Evolutionary conservation across 2,329 filamentous ascomycete species (phyloP), one percentile per base, ranked within the genome.

Genomic region (Penicillium sp.): DNA sequence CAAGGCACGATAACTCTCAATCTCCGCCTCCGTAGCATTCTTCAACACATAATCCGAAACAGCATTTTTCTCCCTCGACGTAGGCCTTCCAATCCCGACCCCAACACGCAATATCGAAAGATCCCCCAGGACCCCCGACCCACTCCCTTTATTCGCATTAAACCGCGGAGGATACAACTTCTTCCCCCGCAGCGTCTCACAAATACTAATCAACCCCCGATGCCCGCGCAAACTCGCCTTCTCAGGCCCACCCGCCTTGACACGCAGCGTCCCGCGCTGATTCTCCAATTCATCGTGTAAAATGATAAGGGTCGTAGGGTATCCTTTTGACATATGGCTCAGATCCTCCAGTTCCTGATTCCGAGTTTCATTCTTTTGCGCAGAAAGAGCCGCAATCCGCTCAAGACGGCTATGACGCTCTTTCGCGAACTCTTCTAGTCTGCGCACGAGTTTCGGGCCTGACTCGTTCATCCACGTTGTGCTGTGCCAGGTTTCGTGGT

Each of bases 241-340:
- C 43, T 70, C 63, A 1, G 68, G 61, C 2, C 77, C 75, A 66
- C 86, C 89, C 19, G 77, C 76, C 48, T 80, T 80, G 5, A 88
- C 75, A 41, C 76, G 81, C 12, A 95, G 78, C 30, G 78, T 77
- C 0, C 90, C 90, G 2, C 90, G 64, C 2, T 79, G 74, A 35
- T 80, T 77, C 62, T 96, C 91, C 29, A 97, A 72, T 67, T 97
- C 92, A 67, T 97, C 92, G 67, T 97, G 90, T 16, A 97, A 75
- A 11, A 97, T 74, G 0, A 97, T 82, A 13, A 99, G 70, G 3
- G 75, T 72, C 12, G 58, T 52, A 1, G 57, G 54, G 19, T 46
- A 46, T 25, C 22, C 7, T 8, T 25, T 25, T 6, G 6, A 6
- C 19, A 6, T 3, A 3, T 22, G 19, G 19, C 6, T 6, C 3